Conservation (phyloP, 1,139 yeast species). For the Yamadazyma pseudoaaseri region DNA sequence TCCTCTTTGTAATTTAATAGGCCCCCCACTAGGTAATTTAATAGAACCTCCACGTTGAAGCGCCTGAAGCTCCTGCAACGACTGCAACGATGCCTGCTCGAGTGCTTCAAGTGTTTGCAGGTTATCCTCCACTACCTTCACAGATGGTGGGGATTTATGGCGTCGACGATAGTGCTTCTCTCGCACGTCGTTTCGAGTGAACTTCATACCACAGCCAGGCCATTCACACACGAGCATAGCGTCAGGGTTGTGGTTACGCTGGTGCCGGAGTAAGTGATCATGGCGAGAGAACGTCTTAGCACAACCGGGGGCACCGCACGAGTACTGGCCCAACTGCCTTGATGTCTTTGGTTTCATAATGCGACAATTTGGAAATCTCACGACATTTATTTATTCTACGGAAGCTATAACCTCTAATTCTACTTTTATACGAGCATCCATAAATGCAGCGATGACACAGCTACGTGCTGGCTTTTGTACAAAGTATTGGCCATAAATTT, state of each 20-base stretch:
- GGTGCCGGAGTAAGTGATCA: constrained; percentile 39
- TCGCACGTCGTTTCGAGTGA: constrained; percentile 35
- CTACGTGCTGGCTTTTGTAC: constrained; percentile 55
- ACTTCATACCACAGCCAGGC: constrained; percentile 32
- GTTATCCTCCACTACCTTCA: too few species aligned
- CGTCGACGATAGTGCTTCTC: constrained; percentile 37
- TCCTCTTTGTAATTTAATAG: too few species aligned
- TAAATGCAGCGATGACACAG: constrained; percentile 44
- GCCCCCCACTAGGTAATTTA: too few species aligned
- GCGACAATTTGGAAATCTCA: not conserved
- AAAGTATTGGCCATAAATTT: constrained; percentile 47
- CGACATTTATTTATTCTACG: constrained; percentile 16
- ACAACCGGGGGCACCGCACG: constrained; percentile 22
- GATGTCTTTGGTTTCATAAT: constrained; percentile 6
- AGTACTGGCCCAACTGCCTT: constrained; percentile 12
- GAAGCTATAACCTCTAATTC: constrained; percentile 37
- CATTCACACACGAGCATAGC: constrained; percentile 22
- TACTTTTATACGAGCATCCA: constrained; percentile 35
- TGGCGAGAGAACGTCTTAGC: constrained; percentile 33
- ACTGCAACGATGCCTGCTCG: too few species aligned
- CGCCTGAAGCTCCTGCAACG: too few species aligned
- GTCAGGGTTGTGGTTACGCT: constrained; percentile 39
- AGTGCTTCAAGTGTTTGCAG: too few species aligned
- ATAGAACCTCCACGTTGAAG: too few species aligned
- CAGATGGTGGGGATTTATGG: too few species aligned